Percentiles rank a stretch among this genome's conserved stretches.
phyloP scores from a whole-genome alignment of 1,284 basidiomycete species.

The Tilletiopsis washingtonensis region DNA sequence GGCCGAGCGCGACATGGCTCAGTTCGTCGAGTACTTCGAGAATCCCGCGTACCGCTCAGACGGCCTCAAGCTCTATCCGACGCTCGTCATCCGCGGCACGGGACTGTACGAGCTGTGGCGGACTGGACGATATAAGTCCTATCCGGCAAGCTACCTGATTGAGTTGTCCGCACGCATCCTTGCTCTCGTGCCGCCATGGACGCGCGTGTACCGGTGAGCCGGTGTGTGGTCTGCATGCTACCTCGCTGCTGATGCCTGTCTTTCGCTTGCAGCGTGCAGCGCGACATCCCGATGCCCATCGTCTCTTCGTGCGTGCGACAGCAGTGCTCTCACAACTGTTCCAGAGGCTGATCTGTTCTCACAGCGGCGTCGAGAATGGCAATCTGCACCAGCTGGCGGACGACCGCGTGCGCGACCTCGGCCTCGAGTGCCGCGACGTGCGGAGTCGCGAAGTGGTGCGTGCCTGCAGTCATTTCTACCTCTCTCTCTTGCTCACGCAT shows the following conservation, averaged over 20 bases:
- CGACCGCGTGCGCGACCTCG: slow-evolving; percentile 98
- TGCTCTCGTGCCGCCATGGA: slow-evolving; percentile 97
- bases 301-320: too few species aligned
- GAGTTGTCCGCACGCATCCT: slow-evolving; percentile 94
- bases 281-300: slow-evolving; percentile 90
- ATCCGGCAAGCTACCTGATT: slow-evolving; percentile 93
- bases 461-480: too few species aligned
- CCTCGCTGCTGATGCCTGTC: slow-evolving; percentile 43
- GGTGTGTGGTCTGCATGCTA: too few species aligned
- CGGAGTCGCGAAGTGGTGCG: slow-evolving; percentile 95
- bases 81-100: slow-evolving; percentile 93
- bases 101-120: slow-evolving; percentile 95
- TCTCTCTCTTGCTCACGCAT: too few species aligned
- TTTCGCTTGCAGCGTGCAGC: slow-evolving; percentile 51
- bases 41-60: slow-evolving; percentile 96
- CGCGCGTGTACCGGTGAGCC: slow-evolving; percentile 91
- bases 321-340: too few species aligned
- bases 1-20: slow-evolving; percentile 91
- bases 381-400: slow-evolving; percentile 93
- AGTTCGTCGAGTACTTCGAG: slow-evolving; percentile 97
- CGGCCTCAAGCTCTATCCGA: slow-evolving; percentile 96
- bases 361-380: slow-evolving; percentile 98
- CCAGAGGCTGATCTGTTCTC: too few species aligned
- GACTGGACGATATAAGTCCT: slow-evolving; percentile 95
- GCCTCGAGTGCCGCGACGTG: slow-evolving; percentile 93